phyloP scores from a whole-genome alignment of 2,329 filamentous ascomycete species.

The Pseudogymnoascus sp. region DNA sequence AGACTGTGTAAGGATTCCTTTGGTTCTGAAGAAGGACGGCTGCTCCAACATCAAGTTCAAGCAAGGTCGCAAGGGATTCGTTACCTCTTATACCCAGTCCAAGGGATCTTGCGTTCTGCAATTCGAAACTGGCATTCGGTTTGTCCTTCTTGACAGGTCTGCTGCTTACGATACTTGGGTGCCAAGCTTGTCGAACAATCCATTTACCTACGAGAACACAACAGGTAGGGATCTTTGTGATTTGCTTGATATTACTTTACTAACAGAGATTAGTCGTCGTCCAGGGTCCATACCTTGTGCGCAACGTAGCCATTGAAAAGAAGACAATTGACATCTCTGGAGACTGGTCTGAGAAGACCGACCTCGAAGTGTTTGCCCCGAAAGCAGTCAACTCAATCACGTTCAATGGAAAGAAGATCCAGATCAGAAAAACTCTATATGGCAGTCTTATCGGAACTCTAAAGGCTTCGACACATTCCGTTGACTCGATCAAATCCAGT shows the following conservation, averaged over 20 bases:
- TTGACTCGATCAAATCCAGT: constrained; percentile 13
- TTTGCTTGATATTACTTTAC: not conserved
- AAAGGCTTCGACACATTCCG: constrained; percentile 19
- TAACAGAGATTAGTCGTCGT: constrained; percentile 36
- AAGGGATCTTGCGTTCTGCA: constrained; percentile 42
- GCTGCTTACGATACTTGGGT: constrained; percentile 53
- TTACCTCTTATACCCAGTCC: constrained; percentile 43
- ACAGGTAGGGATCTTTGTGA: not conserved
- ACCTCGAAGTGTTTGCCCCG: constrained; percentile 43
- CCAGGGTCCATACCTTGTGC: constrained; percentile 47
- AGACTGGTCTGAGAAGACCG: constrained; percentile 37
- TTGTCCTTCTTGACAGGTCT: constrained; percentile 47
- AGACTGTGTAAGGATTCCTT: constrained; percentile 46
- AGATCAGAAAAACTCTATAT: constrained; percentile 21
- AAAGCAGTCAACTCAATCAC: constrained; percentile 38
- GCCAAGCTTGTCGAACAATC: constrained; percentile 36
- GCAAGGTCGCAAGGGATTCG: constrained; percentile 34
- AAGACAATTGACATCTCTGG: constrained; percentile 38
- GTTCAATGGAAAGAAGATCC: constrained; percentile 44
- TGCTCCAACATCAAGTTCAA: constrained; percentile 39
- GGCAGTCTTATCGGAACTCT: constrained; percentile 35
- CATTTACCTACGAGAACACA: not conserved
- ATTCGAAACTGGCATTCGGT: constrained; percentile 40
- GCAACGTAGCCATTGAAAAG: constrained; percentile 34
- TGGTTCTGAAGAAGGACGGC: constrained; percentile 38